Evolutionary conservation across 164 flowering plant species (phyloP), one percentile per base, ranked within the genome.

Genomic region (Tetracentron sinense): DNA sequence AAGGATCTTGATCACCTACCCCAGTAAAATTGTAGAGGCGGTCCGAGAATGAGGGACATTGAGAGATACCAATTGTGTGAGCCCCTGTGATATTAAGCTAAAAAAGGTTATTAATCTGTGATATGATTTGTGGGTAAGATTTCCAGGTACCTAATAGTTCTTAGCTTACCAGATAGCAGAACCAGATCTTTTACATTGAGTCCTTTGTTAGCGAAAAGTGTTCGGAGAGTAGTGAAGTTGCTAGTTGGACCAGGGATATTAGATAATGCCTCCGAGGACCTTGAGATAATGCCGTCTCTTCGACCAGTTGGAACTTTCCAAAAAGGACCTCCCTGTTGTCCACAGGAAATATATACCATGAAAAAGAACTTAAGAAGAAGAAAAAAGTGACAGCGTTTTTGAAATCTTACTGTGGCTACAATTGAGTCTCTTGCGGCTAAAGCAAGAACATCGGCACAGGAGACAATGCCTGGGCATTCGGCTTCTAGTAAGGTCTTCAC

Each of bases 291-390:
- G 29, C 98, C 98, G 58, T 93, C 98, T 70, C 94, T 77, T 46
- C 98, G 64, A 17, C 97, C 97, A 0, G 96, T 88, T 2, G 94
- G 96, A 21, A 93, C 98, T n/a, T 35, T 74, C 98, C 97, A 93
- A 33, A 25, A n/a, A 4, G 82, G 82, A 29, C 82, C 82, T 57
- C 81, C 81, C 81, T 79, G 63, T 70, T 38, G 52, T 67, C 50
- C n/a, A 47, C 38, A 51, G 54, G 7, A 47, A 51, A 23, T 49
- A 16, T 58, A 8, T 47, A 63, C 30, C 23, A 54, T 42, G 23
- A 49, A 47, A 61, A 33, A 33, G 4, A 33, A 33, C 8, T 4
- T 8, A 4, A 33, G 4, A 33, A 33, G 8, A 8, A 33, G 6
- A 33, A 8, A 33, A 33, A 33, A 33, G 17, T 48, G 12, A 15